Evolutionary conservation across 108 stramenopile species (phyloP).

Genomic region (Hondaea fermentalgiana): DNA sequence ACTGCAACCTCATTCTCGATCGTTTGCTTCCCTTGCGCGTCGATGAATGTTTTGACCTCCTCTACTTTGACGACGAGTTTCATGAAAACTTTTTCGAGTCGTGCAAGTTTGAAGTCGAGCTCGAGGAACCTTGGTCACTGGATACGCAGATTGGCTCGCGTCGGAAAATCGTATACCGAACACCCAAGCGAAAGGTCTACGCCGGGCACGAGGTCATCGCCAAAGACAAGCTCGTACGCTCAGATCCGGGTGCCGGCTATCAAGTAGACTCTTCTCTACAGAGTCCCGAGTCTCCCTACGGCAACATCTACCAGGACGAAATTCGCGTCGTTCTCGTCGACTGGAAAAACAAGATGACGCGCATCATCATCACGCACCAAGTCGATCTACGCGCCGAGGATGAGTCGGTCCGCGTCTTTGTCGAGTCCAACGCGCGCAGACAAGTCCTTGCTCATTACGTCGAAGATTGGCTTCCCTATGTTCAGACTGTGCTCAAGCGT

Average conservation of each 20-base stretch:
- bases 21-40: background rate
- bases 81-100: background rate
- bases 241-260: background rate
- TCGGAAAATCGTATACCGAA: background rate
- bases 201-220: background rate
- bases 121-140: background rate
- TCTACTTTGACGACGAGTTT: conserved; percentile 6
- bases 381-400: background rate
- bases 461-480: background rate
- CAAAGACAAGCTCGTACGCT: background rate
- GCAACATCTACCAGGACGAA: conserved; percentile 8
- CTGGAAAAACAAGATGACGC: conserved; percentile 13
- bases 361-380: background rate
- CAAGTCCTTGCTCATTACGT: background rate
- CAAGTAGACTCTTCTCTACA: background rate
- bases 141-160: background rate
- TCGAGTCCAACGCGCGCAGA: background rate
- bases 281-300: background rate
- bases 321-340: background rate
- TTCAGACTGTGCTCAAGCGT: background rate
- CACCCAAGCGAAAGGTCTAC: background rate
- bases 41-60: background rate
- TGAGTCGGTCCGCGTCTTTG: background rate
- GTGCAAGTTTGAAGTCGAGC: background rate
- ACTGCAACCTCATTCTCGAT: background rate